phyloP scores from a whole-genome alignment of 2,329 filamentous ascomycete genomes.

The Drechslera avenae region DNA sequence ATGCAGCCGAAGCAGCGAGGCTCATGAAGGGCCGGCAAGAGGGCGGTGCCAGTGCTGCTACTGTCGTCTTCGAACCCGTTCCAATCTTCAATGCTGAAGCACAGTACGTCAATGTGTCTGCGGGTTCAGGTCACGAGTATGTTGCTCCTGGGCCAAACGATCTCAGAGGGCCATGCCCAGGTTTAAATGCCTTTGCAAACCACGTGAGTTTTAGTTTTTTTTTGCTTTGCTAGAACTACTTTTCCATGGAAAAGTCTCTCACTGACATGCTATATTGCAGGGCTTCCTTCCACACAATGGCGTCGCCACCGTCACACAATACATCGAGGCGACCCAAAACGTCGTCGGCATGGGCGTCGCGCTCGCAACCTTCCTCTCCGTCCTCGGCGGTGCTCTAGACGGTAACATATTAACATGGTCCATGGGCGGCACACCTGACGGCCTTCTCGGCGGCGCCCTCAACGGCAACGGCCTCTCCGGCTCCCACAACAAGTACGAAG shows the following conservation, averaged over 20 bases:
- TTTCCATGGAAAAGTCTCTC: background rate
- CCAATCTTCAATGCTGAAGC: slow-evolving; percentile 26
- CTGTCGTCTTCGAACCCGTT: slow-evolving; percentile 26
- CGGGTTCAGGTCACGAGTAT: slow-evolving; percentile 30
- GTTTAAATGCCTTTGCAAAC: slow-evolving; percentile 34
- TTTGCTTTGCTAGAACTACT: background rate
- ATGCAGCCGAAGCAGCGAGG: slow-evolving; percentile 22
- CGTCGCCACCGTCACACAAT: slow-evolving; percentile 28
- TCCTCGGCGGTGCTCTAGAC: slow-evolving; percentile 23
- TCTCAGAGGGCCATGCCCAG: slow-evolving; percentile 32
- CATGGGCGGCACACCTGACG: slow-evolving; percentile 26
- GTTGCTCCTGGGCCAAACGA: slow-evolving; percentile 30
- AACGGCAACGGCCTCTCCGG: slow-evolving; percentile 25
- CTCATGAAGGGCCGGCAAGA: slow-evolving; percentile 20
- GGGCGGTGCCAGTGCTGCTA: slow-evolving; percentile 27
- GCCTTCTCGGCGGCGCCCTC: slow-evolving; percentile 12
- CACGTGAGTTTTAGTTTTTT: slow-evolving; percentile 28
- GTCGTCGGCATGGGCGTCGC: slow-evolving; percentile 30
- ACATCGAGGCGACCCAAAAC: slow-evolving; percentile 25
- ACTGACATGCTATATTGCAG: slow-evolving; percentile 4
- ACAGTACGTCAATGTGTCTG: slow-evolving; percentile 25
- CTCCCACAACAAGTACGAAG: slow-evolving; percentile 34
- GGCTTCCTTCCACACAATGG: slow-evolving; percentile 30
- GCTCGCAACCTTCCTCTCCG: slow-evolving; percentile 24
- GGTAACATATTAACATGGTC: slow-evolving; percentile 29